These are phyloP conservation scores for Fraxinus ornus DNA, from an alignment of 305 asterid species.

Conservation along the genomic window DNA sequence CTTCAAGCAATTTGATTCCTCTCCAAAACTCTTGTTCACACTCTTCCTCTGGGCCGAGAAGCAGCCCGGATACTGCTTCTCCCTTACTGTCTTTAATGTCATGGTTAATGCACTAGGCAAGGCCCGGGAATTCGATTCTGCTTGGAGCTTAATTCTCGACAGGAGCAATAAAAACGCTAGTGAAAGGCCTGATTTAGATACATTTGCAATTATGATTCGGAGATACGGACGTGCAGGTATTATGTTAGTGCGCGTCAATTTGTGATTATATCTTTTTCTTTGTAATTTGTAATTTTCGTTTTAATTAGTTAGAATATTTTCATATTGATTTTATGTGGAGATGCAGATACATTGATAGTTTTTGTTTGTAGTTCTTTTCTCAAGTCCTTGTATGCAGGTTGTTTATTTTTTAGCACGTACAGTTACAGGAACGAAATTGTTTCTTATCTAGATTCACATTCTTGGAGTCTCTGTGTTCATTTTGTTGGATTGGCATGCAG, in stretches of 20 bases:
- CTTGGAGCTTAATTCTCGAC: slow-evolving; percentile 65
- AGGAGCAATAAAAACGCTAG: slow-evolving; percentile 33
- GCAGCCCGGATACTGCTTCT: slow-evolving; percentile 45
- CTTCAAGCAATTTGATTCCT: slow-evolving; percentile 58
- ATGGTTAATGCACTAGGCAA: slow-evolving; percentile 64
- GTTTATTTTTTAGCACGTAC: neutral
- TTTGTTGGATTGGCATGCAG: slow-evolving; percentile 34
- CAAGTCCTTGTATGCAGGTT: neutral
- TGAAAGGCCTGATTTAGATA: slow-evolving; percentile 48
- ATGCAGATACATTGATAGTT: neutral
- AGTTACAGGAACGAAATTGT: neutral
- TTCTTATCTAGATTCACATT: neutral
- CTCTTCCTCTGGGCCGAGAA: slow-evolving; percentile 70
- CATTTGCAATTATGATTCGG: slow-evolving; percentile 66
- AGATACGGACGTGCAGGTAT: slow-evolving; percentile 78
- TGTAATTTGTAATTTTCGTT: neutral
- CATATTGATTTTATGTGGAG: neutral
- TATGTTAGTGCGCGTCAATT: neutral
- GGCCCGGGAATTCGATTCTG: slow-evolving; percentile 69
- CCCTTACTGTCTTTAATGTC: slow-evolving; percentile 52
- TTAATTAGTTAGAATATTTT: neutral
- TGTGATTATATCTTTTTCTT: neutral
- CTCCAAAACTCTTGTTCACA: slow-evolving; percentile 65
- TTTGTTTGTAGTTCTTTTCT: neutral
- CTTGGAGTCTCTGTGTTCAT: neutral